Evolutionary conservation across 2,329 filamentous ascomycete species (phyloP).

Genomic region (Paraphoma chrysanthemicola): DNA sequence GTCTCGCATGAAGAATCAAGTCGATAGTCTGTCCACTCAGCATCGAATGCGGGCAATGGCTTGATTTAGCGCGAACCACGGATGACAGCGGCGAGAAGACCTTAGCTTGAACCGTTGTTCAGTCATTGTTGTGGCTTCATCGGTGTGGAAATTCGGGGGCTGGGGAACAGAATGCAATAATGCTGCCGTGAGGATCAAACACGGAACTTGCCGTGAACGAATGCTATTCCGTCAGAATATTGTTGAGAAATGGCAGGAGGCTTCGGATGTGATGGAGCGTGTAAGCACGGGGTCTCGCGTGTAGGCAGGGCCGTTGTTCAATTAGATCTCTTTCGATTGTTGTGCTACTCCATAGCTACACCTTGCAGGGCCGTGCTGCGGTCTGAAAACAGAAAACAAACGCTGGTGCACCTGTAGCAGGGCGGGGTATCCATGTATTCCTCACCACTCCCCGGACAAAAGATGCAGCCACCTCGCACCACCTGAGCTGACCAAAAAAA

Average conservation of each 20-base stretch:
- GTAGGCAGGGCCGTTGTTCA: neutral
- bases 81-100: neutral
- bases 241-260: no score
- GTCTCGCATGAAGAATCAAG: neutral
- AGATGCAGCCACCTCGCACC: conserved; percentile 11
- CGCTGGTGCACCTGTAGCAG: conserved; percentile 33
- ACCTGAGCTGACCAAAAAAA: conserved; percentile 5
- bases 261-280: neutral
- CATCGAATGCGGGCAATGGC: neutral
- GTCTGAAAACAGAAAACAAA: conserved; percentile 12
- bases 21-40: neutral
- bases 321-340: neutral
- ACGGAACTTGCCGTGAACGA: no score
- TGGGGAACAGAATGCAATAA: neutral
- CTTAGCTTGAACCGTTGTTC: neutral
- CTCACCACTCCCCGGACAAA: conserved; percentile 19
- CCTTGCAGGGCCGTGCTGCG: neutral
- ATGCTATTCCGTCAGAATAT: no score
- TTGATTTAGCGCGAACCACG: neutral
- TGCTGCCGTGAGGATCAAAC: no score
- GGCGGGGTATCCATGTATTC: conserved; percentile 43
- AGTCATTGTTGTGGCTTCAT: neutral
- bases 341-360: neutral
- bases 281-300: neutral
- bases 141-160: neutral